Evolutionary conservation across 257 asterid species (phyloP).

Genomic region (Solanum pinnatisectum): DNA sequence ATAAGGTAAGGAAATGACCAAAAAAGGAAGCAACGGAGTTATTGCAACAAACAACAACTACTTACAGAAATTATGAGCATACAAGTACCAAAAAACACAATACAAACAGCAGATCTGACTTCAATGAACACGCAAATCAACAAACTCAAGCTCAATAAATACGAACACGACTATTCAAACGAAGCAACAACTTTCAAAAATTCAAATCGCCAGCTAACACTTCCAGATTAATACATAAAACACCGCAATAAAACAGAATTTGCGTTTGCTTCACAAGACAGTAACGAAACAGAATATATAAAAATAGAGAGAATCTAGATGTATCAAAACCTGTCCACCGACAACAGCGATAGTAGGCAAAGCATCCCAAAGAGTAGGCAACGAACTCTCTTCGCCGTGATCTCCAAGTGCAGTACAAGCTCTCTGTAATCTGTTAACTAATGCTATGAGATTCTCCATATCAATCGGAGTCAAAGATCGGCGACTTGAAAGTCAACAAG

Average conservation of each 20-base stretch:
- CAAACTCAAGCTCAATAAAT: not conserved
- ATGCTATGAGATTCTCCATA: constrained; percentile 58
- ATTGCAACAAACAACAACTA: not conserved
- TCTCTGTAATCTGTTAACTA: constrained; percentile 68
- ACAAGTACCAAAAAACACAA: not conserved
- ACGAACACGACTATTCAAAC: not conserved
- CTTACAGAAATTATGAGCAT: not conserved
- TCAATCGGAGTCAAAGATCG: not conserved
- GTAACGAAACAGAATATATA: not conserved
- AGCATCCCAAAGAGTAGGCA: constrained; percentile 84
- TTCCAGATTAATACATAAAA: not conserved
- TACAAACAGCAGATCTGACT: not conserved
- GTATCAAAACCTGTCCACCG: constrained; percentile 62
- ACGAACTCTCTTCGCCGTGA: constrained; percentile 61
- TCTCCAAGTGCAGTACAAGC: constrained; percentile 91
- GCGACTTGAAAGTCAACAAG: not conserved
- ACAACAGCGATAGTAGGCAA: constrained; percentile 81
- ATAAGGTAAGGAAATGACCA: not conserved
- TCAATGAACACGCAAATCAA: not conserved
- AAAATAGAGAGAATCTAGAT: not conserved
- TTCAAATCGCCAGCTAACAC: not conserved
- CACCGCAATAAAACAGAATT: not conserved
- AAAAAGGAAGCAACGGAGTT: not conserved
- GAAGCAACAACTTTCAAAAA: not conserved
- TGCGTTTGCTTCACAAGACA: not conserved